Conservation (phyloP, 164 flowering plant species). For the Santalum album region DNA sequence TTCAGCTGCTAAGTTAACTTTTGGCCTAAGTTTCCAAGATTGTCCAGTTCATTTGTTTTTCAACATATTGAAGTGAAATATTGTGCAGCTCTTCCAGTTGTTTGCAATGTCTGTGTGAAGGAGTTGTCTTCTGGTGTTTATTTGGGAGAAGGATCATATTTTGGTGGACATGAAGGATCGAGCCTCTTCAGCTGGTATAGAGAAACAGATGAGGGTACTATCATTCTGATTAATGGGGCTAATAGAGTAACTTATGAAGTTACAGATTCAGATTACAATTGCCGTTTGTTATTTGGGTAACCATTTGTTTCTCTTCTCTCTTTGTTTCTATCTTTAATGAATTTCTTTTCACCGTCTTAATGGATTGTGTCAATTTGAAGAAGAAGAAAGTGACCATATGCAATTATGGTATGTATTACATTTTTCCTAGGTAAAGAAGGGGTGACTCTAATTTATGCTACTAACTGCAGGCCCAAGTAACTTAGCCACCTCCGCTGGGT, state of each 20-base stretch:
- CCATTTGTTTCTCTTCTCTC: too few species aligned
- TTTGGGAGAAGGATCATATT: conserved; percentile 79
- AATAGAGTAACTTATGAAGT: conserved; percentile 69
- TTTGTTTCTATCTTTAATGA: background rate
- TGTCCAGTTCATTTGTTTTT: background rate
- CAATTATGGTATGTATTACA: too few species aligned
- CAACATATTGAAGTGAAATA: background rate
- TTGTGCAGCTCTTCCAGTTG: conserved; percentile 72
- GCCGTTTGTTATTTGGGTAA: conserved; percentile 91
- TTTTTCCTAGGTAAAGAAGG: too few species aligned
- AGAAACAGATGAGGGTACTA: conserved; percentile 72
- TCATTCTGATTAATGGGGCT: conserved; percentile 62
- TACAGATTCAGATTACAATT: conserved; percentile 74
- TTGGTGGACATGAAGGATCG: conserved; percentile 88
- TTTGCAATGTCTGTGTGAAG: conserved; percentile 49
- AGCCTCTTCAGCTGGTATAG: conserved; percentile 95
- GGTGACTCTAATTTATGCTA: too few species aligned
- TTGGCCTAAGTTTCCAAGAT: background rate
- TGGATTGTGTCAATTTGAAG: too few species aligned
- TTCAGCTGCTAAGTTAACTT: background rate
- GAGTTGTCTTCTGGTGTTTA: conserved; percentile 52
- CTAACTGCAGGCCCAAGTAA: too few species aligned
- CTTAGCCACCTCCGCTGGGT: too few species aligned
- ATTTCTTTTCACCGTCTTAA: background rate
- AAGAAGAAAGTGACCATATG: too few species aligned